Percentiles rank a stretch among this genome's conserved stretches.
phyloP scores from a whole-genome alignment of 805 yeast species.

The Starmera amethionina region DNA sequence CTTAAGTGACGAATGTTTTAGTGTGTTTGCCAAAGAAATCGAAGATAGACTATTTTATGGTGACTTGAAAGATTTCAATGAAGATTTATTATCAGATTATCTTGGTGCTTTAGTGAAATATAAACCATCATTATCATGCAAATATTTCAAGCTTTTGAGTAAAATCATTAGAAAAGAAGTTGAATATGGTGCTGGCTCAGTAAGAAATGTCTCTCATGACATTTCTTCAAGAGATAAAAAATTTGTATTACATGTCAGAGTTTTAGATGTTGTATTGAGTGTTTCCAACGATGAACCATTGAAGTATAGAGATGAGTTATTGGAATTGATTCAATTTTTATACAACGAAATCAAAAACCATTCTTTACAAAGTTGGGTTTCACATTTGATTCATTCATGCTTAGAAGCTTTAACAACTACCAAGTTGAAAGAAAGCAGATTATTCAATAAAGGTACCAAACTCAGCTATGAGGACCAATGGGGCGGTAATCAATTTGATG shows the following conservation, averaged over 20 bases:
- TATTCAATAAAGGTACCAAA: conserved; percentile 36
- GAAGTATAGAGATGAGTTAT: conserved; percentile 32
- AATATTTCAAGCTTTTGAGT: conserved; percentile 19
- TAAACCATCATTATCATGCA: conserved; percentile 22
- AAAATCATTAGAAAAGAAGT: conserved; percentile 55
- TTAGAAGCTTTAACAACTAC: conserved; percentile 55
- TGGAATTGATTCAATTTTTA: conserved; percentile 23
- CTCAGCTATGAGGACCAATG: conserved; percentile 39
- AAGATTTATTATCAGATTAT: conserved; percentile 61
- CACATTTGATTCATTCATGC: conserved; percentile 58
- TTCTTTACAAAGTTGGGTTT: conserved; percentile 45
- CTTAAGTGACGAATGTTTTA: conserved; percentile 45
- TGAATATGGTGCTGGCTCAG: conserved; percentile 69
- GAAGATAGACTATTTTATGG: conserved; percentile 34
- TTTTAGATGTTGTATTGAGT: conserved; percentile 61
- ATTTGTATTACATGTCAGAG: conserved; percentile 58
- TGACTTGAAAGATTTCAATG: conserved; percentile 51
- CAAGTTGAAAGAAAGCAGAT: conserved; percentile 44
- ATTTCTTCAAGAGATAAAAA: conserved; percentile 71
- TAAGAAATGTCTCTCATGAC: conserved; percentile 52
- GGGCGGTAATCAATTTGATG: conserved; percentile 66
- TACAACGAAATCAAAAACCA: conserved; percentile 32
- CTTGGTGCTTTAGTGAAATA: conserved; percentile 65
- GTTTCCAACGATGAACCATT: conserved; percentile 51
- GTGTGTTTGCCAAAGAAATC: conserved; percentile 28